Evolutionary conservation across 106 monocot genomes (phyloP), one percentile per base, ranked within the genome.

Genomic region (Allium cepa): DNA sequence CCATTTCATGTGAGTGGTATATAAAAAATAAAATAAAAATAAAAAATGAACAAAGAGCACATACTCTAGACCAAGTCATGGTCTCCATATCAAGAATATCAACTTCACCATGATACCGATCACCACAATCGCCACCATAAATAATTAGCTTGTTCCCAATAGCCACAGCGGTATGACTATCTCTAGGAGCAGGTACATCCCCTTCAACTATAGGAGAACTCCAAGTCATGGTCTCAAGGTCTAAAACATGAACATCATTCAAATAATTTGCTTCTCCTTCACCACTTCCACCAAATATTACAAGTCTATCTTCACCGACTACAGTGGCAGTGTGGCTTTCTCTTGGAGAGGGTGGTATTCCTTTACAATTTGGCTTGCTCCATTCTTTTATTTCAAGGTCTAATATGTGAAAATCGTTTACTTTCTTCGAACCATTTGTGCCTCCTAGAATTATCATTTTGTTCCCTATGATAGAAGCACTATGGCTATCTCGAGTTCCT

Each of bases 81-180:
- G 73, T 77, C 13, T 88, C 85, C 50, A 80, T 61, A 61, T 95
- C 91, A 51, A 95, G 83, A 61, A 91, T 78, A 68, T 95, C 94
- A 17, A 95, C 88, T 58, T 91, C 94, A 2, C 91, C 94, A 14
- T 88, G 84, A 53, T 95, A 95, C 11, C 81, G 88, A 56, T 91
- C 91, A 9, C 91, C 94, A 48, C 94, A 95, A 60, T 95, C 94
- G 10, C 94, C 94, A 14, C 94, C 94, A 47, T 85, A 95, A 8
- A 95, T 71, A 11, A 91, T 46, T 47, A 95, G 76, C 64, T 71
- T 77, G 58, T 71, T 85, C 1, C 83, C 94, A n/a, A 95, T 63
- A 0, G 88, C 81, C 17, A 91, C 81, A 1, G 94, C 91, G 27
- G 81, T 77, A 51, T 95, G 94, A 75, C 94, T 95, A 63, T 95